These are phyloP conservation scores for Echium plantagineum DNA, from an alignment of 257 asterid species.

Conservation along the genomic window DNA sequence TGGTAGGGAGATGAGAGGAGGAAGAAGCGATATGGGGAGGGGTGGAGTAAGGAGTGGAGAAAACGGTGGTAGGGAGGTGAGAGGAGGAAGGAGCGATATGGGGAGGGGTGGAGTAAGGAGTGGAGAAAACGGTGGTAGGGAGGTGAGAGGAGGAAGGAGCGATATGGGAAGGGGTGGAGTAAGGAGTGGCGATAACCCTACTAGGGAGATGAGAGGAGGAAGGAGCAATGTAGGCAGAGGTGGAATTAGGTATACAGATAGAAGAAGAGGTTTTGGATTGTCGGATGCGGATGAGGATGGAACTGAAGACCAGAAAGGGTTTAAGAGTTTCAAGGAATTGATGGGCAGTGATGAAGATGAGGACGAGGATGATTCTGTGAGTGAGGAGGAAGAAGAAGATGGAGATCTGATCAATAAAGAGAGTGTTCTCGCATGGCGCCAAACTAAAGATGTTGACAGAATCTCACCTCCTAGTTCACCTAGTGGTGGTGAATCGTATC, in stretches of 20 bases:
- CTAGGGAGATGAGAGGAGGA: neutral
- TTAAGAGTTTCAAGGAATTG: too few relatives aligned
- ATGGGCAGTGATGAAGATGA: conserved; percentile 28
- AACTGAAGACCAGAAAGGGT: conserved; percentile 13
- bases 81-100: neutral
- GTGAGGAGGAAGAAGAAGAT: conserved; percentile 9
- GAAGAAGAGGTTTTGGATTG: conserved; percentile 20
- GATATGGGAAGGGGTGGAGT: neutral
- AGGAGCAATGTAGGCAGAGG: neutral
- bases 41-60: neutral
- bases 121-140: neutral
- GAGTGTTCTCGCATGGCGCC: neutral
- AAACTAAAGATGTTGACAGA: neutral
- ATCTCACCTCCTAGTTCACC: conserved; percentile 24
- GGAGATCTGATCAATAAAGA: conserved; percentile 18
- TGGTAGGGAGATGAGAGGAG: neutral
- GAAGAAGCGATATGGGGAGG: neutral
- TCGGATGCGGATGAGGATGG: conserved; percentile 54
- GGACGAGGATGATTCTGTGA: conserved; percentile 14
- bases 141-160: neutral
- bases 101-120: neutral
- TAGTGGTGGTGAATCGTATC: conserved; percentile 48
- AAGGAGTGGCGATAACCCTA: neutral
- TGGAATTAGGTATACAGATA: neutral
- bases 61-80: neutral